phyloP scores from a whole-genome alignment of 768 basidiomycete species.

The Leccinum barrowsii region DNA sequence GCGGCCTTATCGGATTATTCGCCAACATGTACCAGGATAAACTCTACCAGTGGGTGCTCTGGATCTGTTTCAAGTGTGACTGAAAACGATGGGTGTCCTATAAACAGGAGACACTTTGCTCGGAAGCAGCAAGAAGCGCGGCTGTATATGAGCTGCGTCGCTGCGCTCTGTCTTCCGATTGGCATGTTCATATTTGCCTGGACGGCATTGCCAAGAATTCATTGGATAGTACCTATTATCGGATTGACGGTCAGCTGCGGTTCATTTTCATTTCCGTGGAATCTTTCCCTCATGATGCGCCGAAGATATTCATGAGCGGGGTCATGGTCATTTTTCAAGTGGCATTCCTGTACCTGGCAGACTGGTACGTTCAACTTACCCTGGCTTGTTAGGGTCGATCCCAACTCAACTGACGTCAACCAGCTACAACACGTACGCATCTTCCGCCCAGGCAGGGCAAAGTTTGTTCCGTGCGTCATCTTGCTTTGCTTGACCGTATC shows the following conservation, averaged over 20 bases:
- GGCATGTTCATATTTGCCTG: constrained; percentile 72
- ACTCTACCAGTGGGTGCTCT: constrained; percentile 40
- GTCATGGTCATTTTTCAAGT: constrained; percentile 44
- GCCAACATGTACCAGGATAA: constrained; percentile 46
- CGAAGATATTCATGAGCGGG: constrained; percentile 38
- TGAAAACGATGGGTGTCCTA: constrained; percentile 9
- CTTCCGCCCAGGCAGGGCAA: constrained; percentile 53
- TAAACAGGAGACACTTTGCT: constrained; percentile 21
- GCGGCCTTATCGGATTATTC: constrained; percentile 44
- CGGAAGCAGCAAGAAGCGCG: constrained; percentile 52
- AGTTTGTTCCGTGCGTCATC: constrained; percentile 39
- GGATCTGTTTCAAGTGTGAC: constrained; percentile 9
- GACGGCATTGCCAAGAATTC: constrained; percentile 52
- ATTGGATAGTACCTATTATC: constrained; percentile 51
- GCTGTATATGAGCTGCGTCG: constrained; percentile 51
- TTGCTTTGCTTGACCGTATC: background rate
- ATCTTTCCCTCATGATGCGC: background rate
- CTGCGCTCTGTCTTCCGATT: constrained; percentile 49
- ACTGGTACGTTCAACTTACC: constrained; percentile 37
- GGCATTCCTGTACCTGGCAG: constrained; percentile 47
- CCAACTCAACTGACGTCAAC: background rate
- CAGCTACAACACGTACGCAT: constrained; percentile 46
- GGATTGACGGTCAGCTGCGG: constrained; percentile 21
- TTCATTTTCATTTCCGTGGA: background rate
- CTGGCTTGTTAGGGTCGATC: background rate